Evolutionary conservation across 1,284 basidiomycete genomes (phyloP).

Genomic region (Trametes versicolor): DNA sequence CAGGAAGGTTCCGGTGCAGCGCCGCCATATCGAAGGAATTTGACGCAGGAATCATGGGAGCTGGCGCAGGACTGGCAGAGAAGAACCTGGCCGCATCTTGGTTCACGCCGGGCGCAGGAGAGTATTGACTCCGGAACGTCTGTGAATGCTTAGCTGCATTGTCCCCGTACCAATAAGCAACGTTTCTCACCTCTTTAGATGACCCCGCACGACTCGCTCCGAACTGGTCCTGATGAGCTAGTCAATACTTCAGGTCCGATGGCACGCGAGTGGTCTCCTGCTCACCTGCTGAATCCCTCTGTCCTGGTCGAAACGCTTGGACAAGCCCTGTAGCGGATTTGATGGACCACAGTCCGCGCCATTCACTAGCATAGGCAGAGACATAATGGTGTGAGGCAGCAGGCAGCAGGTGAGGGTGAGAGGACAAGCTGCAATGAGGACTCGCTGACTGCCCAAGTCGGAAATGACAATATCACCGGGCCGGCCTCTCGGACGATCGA

Average conservation of each 20-base stretch:
- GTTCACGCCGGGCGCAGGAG: conserved; percentile 54
- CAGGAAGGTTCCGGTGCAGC: conserved; percentile 64
- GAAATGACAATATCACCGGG: not conserved
- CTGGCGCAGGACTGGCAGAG: conserved; percentile 47
- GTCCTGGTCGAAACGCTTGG: conserved; percentile 82
- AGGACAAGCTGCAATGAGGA: conserved; percentile 11
- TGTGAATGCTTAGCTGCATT: conserved; percentile 41
- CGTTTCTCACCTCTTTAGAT: conserved; percentile 61
- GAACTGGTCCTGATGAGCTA: conserved; percentile 67
- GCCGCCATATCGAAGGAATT: conserved; percentile 64
- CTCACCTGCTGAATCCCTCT: conserved; percentile 80
- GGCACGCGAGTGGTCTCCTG: not conserved
- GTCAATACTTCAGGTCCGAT: not conserved
- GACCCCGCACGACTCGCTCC: conserved; percentile 62
- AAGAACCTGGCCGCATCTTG: conserved; percentile 81
- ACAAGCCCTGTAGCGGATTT: conserved; percentile 81
- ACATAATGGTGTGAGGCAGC: conserved; percentile 57
- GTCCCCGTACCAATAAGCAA: not conserved
- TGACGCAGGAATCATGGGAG: conserved; percentile 46
- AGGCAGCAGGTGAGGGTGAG: not conserved
- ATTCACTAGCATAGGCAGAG: conserved; percentile 77
- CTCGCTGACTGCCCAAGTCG: not conserved
- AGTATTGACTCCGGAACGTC: conserved; percentile 68
- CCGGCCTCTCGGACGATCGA: conserved; percentile 6
- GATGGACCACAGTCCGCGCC: conserved; percentile 84